Evolutionary conservation across 208 protist species (phyloP).

Genomic region (Trypanosoma caninum): DNA sequence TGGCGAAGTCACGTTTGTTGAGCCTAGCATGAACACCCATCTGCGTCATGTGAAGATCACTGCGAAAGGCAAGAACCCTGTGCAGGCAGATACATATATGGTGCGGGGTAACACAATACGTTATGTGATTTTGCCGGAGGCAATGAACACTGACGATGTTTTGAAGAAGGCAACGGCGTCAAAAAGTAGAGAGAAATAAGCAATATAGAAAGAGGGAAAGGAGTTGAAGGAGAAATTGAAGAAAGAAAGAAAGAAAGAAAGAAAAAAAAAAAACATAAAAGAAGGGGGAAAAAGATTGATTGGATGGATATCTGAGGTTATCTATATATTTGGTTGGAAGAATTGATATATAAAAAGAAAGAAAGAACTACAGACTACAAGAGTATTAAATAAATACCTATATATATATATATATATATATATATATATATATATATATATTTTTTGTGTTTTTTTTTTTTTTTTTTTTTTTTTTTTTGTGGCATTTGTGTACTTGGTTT

Average conservation of each 20-base stretch:
- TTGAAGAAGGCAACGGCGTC: conserved; percentile 49
- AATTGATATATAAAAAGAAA: not conserved
- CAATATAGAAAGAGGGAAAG: not conserved
- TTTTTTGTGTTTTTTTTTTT: conserved; percentile 4
- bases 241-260: not conserved
- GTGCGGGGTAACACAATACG: conserved; percentile 98
- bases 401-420: not conserved
- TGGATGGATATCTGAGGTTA: too few species aligned
- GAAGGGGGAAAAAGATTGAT: not conserved
- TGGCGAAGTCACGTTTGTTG: conserved; percentile 79
- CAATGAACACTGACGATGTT: conserved; percentile 94
- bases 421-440: conserved; percentile 1
- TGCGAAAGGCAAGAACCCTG: conserved; percentile 94
- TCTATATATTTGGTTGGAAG: not conserved
- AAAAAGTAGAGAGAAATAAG: conserved; percentile 29
- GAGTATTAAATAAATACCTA: not conserved
- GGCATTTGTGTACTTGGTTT: not conserved
- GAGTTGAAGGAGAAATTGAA: not conserved
- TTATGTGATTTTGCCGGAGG: conserved; percentile 97
- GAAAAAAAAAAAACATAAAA: not conserved
- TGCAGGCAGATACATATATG: conserved; percentile 94
- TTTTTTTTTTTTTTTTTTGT: not conserved
- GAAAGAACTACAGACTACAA: too few species aligned
- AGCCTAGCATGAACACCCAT: conserved; percentile 98
- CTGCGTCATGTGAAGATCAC: conserved; percentile 97